Conservation (phyloP, 108 stramenopile species). For the Seminavis robusta region DNA sequence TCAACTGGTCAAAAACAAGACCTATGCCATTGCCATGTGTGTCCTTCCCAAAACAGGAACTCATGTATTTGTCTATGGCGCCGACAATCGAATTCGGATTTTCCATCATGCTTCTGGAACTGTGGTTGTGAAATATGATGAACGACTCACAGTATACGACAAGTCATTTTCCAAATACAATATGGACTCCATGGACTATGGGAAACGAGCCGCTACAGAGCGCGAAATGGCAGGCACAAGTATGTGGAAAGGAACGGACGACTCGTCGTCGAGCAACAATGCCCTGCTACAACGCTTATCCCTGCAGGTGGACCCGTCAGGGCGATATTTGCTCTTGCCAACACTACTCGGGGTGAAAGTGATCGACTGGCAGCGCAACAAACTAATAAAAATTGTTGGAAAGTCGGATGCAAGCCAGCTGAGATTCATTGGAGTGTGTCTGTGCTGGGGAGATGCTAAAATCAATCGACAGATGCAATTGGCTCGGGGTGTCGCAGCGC, state of each 20-base stretch:
- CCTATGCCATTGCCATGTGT: constrained; percentile 59
- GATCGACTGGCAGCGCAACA: constrained; percentile 77
- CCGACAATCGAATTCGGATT: constrained; percentile 81
- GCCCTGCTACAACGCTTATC: constrained; percentile 23
- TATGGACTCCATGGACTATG: constrained; percentile 89
- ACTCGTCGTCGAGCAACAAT: constrained; percentile 12
- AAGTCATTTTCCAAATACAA: constrained; percentile 37
- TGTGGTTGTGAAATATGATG: constrained; percentile 83
- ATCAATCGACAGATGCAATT: constrained; percentile 89
- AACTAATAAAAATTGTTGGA: constrained; percentile 75
- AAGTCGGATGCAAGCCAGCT: constrained; percentile 82
- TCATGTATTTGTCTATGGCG: constrained; percentile 74
- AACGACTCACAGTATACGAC: constrained; percentile 78
- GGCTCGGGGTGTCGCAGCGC: constrained; percentile 45
- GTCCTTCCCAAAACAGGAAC: constrained; percentile 31
- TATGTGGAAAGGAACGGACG: constrained; percentile 3
- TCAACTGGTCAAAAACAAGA: constrained; percentile 84
- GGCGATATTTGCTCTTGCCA: constrained; percentile 79
- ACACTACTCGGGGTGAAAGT: constrained; percentile 94
- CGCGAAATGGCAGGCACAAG: constrained; percentile 89
- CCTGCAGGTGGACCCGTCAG: constrained; percentile 82
- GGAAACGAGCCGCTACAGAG: constrained; percentile 82
- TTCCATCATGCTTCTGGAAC: constrained; percentile 81
- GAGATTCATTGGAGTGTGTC: constrained; percentile 75
- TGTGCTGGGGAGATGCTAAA: constrained; percentile 90